phyloP scores from a whole-genome alignment of 805 yeast genomes.

The Ogataea saltuana region DNA sequence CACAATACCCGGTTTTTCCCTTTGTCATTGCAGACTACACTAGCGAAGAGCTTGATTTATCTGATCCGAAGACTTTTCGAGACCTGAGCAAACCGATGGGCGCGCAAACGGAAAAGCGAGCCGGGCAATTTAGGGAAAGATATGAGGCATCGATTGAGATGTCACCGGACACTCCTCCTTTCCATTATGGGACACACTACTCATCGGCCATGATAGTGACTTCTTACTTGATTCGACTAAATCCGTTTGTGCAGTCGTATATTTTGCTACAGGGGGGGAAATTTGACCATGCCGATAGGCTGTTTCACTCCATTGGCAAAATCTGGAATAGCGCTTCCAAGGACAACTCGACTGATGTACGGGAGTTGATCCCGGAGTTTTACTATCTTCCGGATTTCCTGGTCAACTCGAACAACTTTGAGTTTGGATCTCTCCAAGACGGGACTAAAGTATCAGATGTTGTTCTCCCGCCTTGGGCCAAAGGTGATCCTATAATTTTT shows the following conservation, averaged over 20 bases:
- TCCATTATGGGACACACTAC: constrained; percentile 92
- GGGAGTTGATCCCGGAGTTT: constrained; percentile 87
- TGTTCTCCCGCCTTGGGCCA: constrained; percentile 79
- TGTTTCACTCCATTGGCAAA: constrained; percentile 71
- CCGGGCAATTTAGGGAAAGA: constrained; percentile 64
- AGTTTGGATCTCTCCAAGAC: constrained; percentile 70
- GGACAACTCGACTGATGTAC: constrained; percentile 83
- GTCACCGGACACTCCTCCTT: constrained; percentile 59
- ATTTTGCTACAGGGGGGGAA: constrained; percentile 80
- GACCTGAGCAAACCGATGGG: constrained; percentile 92
- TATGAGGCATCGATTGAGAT: constrained; percentile 69
- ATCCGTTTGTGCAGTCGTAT: constrained; percentile 81
- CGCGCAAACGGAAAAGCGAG: constrained; percentile 67
- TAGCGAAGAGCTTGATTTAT: constrained; percentile 67
- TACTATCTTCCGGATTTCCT: constrained; percentile 80
- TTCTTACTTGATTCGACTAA: constrained; percentile 70
- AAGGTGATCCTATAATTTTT: constrained; percentile 71
- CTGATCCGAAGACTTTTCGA: constrained; percentile 61
- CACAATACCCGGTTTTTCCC: constrained; percentile 90
- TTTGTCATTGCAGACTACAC: constrained; percentile 87
- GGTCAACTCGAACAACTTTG: constrained; percentile 60
- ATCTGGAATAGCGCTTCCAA: constrained; percentile 80
- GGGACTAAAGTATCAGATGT: constrained; percentile 61
- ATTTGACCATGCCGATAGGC: constrained; percentile 85
- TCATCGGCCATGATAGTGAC: constrained; percentile 93